Percentiles rank a stretch among this genome's conserved stretches.
Evolutionary conservation across 2,329 filamentous ascomycete genomes (phyloP).

Genomic region (Hymenoscyphus scutula): DNA sequence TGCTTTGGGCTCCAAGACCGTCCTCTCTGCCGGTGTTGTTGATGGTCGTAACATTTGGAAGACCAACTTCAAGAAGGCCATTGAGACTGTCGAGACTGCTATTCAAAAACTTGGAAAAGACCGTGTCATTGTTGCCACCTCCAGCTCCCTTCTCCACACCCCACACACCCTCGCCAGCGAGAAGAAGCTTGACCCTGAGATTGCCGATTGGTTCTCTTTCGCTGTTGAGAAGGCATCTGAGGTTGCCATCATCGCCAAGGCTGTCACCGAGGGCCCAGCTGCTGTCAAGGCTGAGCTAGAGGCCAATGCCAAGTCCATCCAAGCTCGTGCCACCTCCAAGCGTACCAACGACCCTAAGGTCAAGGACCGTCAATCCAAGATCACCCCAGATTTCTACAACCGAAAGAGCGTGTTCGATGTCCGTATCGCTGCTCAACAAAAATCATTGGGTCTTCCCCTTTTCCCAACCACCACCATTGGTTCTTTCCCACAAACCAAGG

Average conservation of each 20-base stretch:
- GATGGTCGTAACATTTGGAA: slow-evolving; percentile 99
- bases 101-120: slow-evolving; percentile 97
- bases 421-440: slow-evolving; percentile 85
- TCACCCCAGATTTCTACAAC: slow-evolving; percentile 82
- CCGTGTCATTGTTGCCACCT: slow-evolving; percentile 93
- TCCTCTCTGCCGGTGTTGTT: slow-evolving; percentile 93
- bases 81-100: slow-evolving; percentile 84
- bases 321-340: slow-evolving; percentile 86
- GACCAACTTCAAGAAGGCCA: slow-evolving; percentile 96
- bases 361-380: slow-evolving; percentile 91
- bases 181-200: slow-evolving; percentile 94
- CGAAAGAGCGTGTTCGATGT: slow-evolving; percentile 85
- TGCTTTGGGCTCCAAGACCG: slow-evolving; percentile 82
- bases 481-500: slow-evolving; percentile 98
- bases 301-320: slow-evolving; percentile 92
- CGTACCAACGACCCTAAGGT: slow-evolving; percentile 97
- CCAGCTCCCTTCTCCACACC: slow-evolving; percentile 96
- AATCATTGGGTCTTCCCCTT: slow-evolving; percentile 86
- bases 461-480: slow-evolving; percentile 99
- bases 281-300: slow-evolving; percentile 85
- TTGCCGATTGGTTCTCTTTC: slow-evolving; percentile 98
- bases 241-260: slow-evolving; percentile 92
- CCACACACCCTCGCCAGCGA: slow-evolving; percentile 97
- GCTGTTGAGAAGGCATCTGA: slow-evolving; percentile 91
- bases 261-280: slow-evolving; percentile 87